A percentile compares a stretch with the other conserved stretches of the same genome.
phyloP scores from a whole-genome alignment of 2,329 filamentous ascomycete species.

The Bipolaris cookei region DNA sequence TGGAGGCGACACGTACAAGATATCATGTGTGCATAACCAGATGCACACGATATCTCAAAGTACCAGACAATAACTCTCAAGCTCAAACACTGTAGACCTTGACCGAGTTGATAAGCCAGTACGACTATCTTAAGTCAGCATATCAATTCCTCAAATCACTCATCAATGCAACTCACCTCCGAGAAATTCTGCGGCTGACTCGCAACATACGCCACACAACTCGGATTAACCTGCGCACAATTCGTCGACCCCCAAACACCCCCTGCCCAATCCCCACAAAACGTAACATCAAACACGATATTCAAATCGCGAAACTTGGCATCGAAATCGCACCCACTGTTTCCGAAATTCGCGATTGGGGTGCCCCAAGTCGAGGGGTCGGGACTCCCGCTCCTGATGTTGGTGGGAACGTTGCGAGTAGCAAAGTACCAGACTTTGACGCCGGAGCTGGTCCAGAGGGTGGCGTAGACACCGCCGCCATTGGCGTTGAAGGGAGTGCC shows the following conservation, averaged over 20 bases:
- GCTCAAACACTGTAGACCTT: conserved; percentile 47
- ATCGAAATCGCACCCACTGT: conserved; percentile 45
- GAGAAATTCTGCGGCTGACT: conserved; percentile 46
- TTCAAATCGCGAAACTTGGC: conserved; percentile 46
- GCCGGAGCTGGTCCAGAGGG: conserved; percentile 50
- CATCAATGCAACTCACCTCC: conserved; percentile 33
- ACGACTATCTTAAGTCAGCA: conserved; percentile 33
- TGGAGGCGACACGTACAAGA: neutral
- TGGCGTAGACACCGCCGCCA: conserved; percentile 54
- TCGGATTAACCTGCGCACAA: conserved; percentile 41
- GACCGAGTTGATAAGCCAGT: conserved; percentile 50
- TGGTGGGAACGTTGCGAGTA: conserved; percentile 48
- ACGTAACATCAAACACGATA: conserved; percentile 58
- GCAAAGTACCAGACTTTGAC: conserved; percentile 59
- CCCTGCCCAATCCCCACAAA: conserved; percentile 64
- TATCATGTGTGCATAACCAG: neutral
- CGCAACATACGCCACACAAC: conserved; percentile 49
- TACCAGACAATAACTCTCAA: neutral
- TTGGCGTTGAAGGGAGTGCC: conserved; percentile 50
- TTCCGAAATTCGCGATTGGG: conserved; percentile 48
- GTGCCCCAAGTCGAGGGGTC: conserved; percentile 52
- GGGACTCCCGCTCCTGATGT: conserved; percentile 51
- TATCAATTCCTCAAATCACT: neutral
- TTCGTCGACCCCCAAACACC: conserved; percentile 48
- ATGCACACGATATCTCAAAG: neutral